A percentile compares a stretch with the other conserved stretches of the same genome.
Evolutionary conservation across 345 rosid species (phyloP).

Genomic region (Citrus reticulata): DNA sequence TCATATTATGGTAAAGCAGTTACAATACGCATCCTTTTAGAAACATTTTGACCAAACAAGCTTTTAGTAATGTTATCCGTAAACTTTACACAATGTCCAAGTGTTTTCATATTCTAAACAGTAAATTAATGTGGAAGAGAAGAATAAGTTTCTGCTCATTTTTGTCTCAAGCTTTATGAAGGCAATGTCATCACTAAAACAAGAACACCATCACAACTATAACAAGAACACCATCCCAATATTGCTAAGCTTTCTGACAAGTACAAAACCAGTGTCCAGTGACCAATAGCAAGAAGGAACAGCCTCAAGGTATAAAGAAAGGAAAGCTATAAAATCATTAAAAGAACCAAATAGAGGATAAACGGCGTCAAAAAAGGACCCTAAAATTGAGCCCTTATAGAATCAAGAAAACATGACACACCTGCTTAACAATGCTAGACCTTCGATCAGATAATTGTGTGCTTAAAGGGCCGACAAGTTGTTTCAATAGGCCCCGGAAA

Average conservation of each 20-base stretch:
- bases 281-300: not conserved
- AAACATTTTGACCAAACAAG: not conserved
- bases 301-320: not conserved
- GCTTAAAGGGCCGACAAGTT: conserved; percentile 83
- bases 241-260: not conserved
- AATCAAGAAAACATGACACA: conserved; percentile 20
- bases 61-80: not conserved
- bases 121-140: not conserved
- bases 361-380: not conserved
- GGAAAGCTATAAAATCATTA: not conserved
- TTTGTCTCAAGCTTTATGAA: not conserved
- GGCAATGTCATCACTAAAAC: not conserved
- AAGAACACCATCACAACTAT: not conserved
- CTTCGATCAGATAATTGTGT: conserved; percentile 89
- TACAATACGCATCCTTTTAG: too few species aligned
- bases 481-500: conserved; percentile 90
- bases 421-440: conserved; percentile 98
- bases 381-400: not conserved
- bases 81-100: not conserved
- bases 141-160: not conserved
- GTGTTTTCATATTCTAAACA: too few species aligned
- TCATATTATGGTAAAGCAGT: not conserved
- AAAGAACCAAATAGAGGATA: not conserved
- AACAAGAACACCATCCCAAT: not conserved
- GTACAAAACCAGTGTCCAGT: not conserved